phyloP scores from a whole-genome alignment of 805 yeast species.

The Naumovozyma baii region DNA sequence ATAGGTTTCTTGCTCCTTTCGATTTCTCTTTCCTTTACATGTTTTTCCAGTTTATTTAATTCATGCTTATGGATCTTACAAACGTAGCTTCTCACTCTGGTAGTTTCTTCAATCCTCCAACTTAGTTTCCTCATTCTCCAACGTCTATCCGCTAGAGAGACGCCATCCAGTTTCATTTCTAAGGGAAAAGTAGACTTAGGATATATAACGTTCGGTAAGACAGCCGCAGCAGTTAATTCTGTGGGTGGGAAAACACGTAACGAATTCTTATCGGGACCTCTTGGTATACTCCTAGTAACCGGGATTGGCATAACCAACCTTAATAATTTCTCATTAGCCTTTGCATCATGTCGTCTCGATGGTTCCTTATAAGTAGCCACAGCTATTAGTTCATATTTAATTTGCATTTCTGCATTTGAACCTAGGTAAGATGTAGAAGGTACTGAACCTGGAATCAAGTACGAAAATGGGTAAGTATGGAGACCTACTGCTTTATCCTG shows the following conservation, averaged over 20 bases:
- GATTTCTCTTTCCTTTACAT: conserved; percentile 28
- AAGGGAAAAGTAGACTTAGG: conserved; percentile 81
- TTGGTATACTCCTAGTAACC: conserved; percentile 63
- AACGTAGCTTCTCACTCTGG: conserved; percentile 48
- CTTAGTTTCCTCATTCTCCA: conserved; percentile 88
- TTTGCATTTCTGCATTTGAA: conserved; percentile 37
- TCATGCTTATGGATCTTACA: conserved; percentile 51
- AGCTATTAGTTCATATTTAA: conserved; percentile 73
- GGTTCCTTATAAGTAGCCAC: conserved; percentile 36
- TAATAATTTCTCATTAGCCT: conserved; percentile 29
- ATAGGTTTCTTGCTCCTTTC: conserved; percentile 28
- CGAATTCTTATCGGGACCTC: conserved; percentile 80
- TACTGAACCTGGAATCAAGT: conserved; percentile 74
- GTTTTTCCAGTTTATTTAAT: conserved; percentile 28
- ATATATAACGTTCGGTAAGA: conserved; percentile 77
- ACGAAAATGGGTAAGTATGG: conserved; percentile 89
- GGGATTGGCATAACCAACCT: conserved; percentile 52
- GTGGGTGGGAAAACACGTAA: conserved; percentile 94
- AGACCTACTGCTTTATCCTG: conserved; percentile 53
- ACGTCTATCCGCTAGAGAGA: conserved; percentile 46
- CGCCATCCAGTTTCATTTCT: conserved; percentile 72
- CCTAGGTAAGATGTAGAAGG: conserved; percentile 71
- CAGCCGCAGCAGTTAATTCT: conserved; percentile 75
- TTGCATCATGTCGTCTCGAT: conserved; percentile 7
- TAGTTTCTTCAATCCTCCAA: conserved; percentile 83